Base-by-base conservation (phyloP, 768 basidiomycete genomes). In the Rossbeevera mucosa region DNA sequence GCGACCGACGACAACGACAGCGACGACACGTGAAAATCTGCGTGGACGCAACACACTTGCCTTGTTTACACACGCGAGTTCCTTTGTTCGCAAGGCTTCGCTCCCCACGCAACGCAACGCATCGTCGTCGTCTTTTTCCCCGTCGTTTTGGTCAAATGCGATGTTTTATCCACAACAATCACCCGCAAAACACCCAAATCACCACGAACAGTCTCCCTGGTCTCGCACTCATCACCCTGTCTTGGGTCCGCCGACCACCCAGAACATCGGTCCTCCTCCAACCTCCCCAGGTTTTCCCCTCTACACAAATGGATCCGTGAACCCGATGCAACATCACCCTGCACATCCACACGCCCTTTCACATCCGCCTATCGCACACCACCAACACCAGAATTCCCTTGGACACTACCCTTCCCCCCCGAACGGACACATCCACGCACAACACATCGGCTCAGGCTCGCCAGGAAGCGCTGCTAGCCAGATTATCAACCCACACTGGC, bases 121-220 rank as follows among this genome's bases (percentile, higher is more conserved):
- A 36, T 40, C 29, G 50, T 50, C 16, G 52, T 42, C 46, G 42
- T 50, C 48, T 9, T 47, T 47, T 47, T 24, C 51, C 41, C 47
- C 46, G 43, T 51, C 51, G 14, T 25, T 29, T 6, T 25, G 12
- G 58, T 61, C 72, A 69, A 69, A 78, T 77, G 77, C 76, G 56
- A 91, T 91, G 87, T 91, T 88, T 75, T 91, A 87, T 71, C 78
- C 87, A 64, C 87, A 88, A 67, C 87, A 88, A 70, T 89, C 88
- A 59, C 88, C 88, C 65, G 86, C 82, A 65, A 89, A 89, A 66
- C 77, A 88, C 59, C 73, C 85, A 59, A 80, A 75, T 55, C 86
- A 85, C 64, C 85, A 86, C 68, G 87, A 89, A 72, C 86, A 85
- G 73, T 77, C 79, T 21, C 79, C 84, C 45, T 91, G 88, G 88